Base-by-base conservation (phyloP, 345 rosid species). In the Citrus sp. region DNA sequence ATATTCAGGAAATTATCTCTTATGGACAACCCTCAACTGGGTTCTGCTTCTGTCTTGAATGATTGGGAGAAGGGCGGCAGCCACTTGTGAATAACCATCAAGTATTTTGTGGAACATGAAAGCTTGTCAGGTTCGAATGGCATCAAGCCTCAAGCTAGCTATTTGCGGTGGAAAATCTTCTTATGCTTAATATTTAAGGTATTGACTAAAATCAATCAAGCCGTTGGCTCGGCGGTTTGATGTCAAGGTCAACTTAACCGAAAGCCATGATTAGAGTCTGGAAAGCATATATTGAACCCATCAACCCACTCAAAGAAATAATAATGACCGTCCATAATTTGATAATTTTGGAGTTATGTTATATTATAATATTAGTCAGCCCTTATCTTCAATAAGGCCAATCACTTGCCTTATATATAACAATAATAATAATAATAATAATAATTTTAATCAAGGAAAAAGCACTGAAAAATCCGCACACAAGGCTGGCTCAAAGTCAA, bases 11-110 rank as follows among this genome's bases (percentile, higher is more conserved):
- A 84, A 81, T 89, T 96, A 49, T 89, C 92, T 22, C 82, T 89
- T 37, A 88, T 91, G 94, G 94, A 91, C 82, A 88, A 88, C 63
- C 98, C 97, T 28, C 93, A 91, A 68, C 73, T 89, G 78, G 98
- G 97, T 35, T 80, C 92, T 32, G 98, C 89, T 16, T 74, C 84
- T 32, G 91, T 92, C 73, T 80, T 96, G 90, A 87, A 90, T 80
- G 86, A 85, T 71, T 91, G 92, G 87, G 97, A 92, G 84, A 90
- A 84, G 63, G 85, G 83, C 8, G 94, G 94, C 25, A 88, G 90
- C 14, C 51, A 42, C 51, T 42, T 10, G 51, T 12, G 51, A 42
- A 42, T 42, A 2, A 42, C 1, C 1, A 42, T 2, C 16, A 3
- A 42, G 16, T 42, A 42, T 3, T 42, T 42, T 42, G 51, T 42